A percentile compares a stretch with the other conserved stretches of the same genome.
phyloP scores from a whole-genome alignment of 805 yeast genomes.

The Kregervanrija pseudodelftensis region DNA sequence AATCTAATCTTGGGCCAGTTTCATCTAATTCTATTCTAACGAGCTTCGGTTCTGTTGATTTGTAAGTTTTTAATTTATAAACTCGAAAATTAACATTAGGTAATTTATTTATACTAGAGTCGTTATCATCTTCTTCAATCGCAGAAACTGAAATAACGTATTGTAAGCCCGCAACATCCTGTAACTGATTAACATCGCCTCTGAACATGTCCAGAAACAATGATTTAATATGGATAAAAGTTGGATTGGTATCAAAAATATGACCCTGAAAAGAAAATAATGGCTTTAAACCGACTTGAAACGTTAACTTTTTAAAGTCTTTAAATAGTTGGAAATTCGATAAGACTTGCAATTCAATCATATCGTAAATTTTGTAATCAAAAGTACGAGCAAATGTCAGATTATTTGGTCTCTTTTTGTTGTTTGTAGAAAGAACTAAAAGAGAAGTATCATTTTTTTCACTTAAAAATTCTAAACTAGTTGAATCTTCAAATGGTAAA shows the following conservation, averaged over 20 bases:
- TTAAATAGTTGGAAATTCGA: constrained; percentile 62
- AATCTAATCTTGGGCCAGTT: constrained; percentile 92
- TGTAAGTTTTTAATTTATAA: constrained; percentile 73
- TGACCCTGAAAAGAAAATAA: constrained; percentile 92
- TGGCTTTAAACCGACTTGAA: constrained; percentile 86
- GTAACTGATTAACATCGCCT: constrained; percentile 71
- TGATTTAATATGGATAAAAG: constrained; percentile 77
- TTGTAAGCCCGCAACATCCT: constrained; percentile 93
- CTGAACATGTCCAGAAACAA: constrained; percentile 86
- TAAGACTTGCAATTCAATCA: constrained; percentile 79
- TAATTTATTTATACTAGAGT: constrained; percentile 48
- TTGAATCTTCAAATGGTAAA: constrained; percentile 86
- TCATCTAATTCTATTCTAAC: constrained; percentile 95
- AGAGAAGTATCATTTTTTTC: constrained; percentile 91
- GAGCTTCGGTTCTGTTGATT: constrained; percentile 70
- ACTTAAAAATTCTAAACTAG: constrained; percentile 81
- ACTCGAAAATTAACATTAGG: constrained; percentile 89
- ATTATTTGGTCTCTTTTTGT: constrained; percentile 90
- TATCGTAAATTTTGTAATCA: constrained; percentile 84
- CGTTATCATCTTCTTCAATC: constrained; percentile 68
- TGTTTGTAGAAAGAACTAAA: constrained; percentile 68
- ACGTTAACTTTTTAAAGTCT: constrained; percentile 77
- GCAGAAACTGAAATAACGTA: constrained; percentile 78
- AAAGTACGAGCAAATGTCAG: constrained; percentile 85
- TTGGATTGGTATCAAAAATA: constrained; percentile 83